Base-by-base conservation (phyloP, 78 protist genomes). In the Emiliania huxleyi region DNA sequence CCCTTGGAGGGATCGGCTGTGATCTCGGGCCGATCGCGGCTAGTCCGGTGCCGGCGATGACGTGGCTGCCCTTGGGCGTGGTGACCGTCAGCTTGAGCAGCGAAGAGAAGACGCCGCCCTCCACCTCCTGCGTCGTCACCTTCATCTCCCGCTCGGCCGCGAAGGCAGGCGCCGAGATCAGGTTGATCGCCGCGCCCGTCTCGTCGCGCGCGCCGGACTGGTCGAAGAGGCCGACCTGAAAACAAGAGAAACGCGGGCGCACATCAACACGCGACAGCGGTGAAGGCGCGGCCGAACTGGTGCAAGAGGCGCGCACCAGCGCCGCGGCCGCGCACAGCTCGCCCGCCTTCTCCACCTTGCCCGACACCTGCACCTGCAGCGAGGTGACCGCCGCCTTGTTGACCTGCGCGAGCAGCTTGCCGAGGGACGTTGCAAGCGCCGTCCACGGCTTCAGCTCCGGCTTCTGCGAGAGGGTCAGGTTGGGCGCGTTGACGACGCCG, bases 401-500 rank as follows among this genome's bases (percentile, higher is more conserved):
- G 46, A 87, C 62, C n/a, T 93, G 95, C 29, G 90, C 75, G 45
- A 23, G 62, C 33, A 93, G 91, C 38, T 0, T 1, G 42, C 95
- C 95, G 85, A 93, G 15, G 23, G 6, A 0, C 29, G 2, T 33
- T n/a, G 84, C 90, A 1, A 93, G 40, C 33, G 0, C 45, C 22
- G 84, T 71, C 71, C 55, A 93, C 6, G 95, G 92, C 90, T 77
- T 15, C 35, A 81, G 84, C n/a, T 49, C 81, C 22, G 87, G 38
- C 56, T 18, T 11, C 21, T 88, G 45, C 33, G 92, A 88, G 55
- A 55, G 43, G 37, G 38, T 46, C 25, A 93, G 77, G 35, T 21
- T 38, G 6, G 93, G 95, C 45, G 92, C 90, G 48, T 93, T 93
- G 37, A 93, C 95, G 2, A 43, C 95, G 35, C 93, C 95, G 21